Percentiles rank a stretch among this genome's conserved stretches.
Evolutionary conservation across 352 stramenopile species (phyloP).

Genomic region (Phytophthora quininea): DNA sequence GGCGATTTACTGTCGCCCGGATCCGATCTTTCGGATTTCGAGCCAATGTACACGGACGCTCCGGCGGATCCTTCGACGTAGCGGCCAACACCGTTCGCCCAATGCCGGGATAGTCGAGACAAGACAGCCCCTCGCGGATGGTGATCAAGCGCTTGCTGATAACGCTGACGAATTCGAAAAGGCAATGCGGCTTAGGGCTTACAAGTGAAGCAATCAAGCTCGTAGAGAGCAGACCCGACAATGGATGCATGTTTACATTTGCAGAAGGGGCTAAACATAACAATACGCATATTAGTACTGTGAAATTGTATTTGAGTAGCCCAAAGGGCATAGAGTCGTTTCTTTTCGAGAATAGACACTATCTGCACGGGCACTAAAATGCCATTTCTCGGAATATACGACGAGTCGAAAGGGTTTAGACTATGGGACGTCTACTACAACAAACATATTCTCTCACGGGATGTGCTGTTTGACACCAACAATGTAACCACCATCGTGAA

Average conservation of each 20-base stretch:
- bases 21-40: neutral
- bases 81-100: neutral
- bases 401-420: conserved; percentile 11
- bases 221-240: neutral
- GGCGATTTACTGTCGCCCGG: neutral
- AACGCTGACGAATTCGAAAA: neutral
- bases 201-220: neutral
- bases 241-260: conserved; percentile 1
- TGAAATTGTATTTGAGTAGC: neutral
- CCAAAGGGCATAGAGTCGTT: neutral
- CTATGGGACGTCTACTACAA: conserved; percentile 16
- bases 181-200: neutral
- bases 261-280: neutral
- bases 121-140: neutral
- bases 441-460: conserved; percentile 5
- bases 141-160: neutral
- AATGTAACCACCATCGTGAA: conserved; percentile 7
- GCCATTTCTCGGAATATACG: conserved; percentile 5
- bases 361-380: conserved; percentile 9
- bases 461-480: conserved; percentile 19
- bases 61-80: neutral
- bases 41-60: neutral
- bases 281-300: neutral
- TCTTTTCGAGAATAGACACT: conserved; percentile 4
- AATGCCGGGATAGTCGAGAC: neutral